Evolutionary conservation across 108 stramenopile species (phyloP), one percentile per base, ranked within the genome.

Genomic region (Poteriospumella lacustris): DNA sequence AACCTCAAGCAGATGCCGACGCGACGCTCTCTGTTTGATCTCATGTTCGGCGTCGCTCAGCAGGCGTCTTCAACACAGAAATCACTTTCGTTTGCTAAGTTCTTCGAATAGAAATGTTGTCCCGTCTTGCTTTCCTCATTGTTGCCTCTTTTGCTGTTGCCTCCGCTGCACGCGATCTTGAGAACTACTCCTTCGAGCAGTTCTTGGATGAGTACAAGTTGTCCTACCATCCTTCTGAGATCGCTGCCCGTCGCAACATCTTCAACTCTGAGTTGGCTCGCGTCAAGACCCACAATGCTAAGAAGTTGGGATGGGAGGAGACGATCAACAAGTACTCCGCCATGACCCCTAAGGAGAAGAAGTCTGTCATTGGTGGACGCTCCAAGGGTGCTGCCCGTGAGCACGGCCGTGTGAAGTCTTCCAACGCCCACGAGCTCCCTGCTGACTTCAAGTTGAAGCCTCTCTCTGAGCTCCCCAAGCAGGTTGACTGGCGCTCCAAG

Each of bases 401-500:
- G 15, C 60, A 24, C 24, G 60, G 33, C 36, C 60, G 36, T 34
- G 33, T 34, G 15, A 52, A 52, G 64, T 15, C 12, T 41, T 15
- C 12, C 36, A 67, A 67, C 12, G 15, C 9, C 64, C 36, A 64
- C 31, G 24, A 19, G 26, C 36, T 73, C 9, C 41, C 70, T 42
- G 47, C 5, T 5, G 41, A 38, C 36, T 73, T 73, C 42, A 42
- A 34, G 5, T 42, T 73, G 47, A 73, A 73, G 41, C 44, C 43
- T 42, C 31, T 73, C 29, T 12, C 12, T 5, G 12, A 36, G 19
- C 83, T 95, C 1, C 92, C 94, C 39, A 58, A 68, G 40, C 70
- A 70, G 24, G 81, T 93, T n/a, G 94, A 95, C 81, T 95, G 94
- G 94, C 75, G 90, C 28, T 47, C 59, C 1, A 76, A 5, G 5